Evolutionary conservation across 2,329 filamentous ascomycete genomes (phyloP), one percentile per base, ranked within the genome.

Genomic region (Hymenoscyphus salicellus): DNA sequence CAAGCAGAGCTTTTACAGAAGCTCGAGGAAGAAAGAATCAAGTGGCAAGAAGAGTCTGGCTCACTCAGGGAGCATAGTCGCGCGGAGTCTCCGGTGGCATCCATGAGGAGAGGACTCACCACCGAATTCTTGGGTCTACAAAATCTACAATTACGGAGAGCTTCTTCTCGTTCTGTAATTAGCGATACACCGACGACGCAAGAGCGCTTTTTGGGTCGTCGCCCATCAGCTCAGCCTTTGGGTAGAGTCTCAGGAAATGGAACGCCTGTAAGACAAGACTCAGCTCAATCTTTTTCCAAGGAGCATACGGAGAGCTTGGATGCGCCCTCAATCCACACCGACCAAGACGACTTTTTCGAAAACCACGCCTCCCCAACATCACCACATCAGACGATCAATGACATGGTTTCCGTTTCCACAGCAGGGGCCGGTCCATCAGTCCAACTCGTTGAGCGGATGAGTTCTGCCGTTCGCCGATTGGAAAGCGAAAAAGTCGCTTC

Each of bases 401-500:
- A 97, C 72, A 90, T 96, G 80, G 85, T 95, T 33, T 96, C 92
- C 1, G 91, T 92, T 6, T 96, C 93, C 0, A 97, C 94, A 0
- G 90, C 92, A 8, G 94, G 89, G 0, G 93, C 94, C 0, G 95
- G 95, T 0, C 95, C 95, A 0, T 94, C 90, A 0, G 94, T 99
- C 1, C 94, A 98, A 78, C 85, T 99, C 0, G 93, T 99, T 17
- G 95, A 98, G 78, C 87, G 94, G 61, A 96, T 99, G 92, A 96
- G 91, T 73, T 92, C 93, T 2, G 92, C 93, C 0, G 93, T 99
- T 55, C 90, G 95, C 10, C 87, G 94, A 5, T 82, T 99, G 0
- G 95, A 99, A 75, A 92, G 88, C 58, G 95, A 99, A 75, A 96
- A 96, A 75, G 91, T 95, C 1, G 90, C 89, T 1, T 88, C 89